These are phyloP conservation scores for Herpetomonas samuelpessoai DNA, from an alignment of 208 protist species.

Conservation along the genomic window DNA sequence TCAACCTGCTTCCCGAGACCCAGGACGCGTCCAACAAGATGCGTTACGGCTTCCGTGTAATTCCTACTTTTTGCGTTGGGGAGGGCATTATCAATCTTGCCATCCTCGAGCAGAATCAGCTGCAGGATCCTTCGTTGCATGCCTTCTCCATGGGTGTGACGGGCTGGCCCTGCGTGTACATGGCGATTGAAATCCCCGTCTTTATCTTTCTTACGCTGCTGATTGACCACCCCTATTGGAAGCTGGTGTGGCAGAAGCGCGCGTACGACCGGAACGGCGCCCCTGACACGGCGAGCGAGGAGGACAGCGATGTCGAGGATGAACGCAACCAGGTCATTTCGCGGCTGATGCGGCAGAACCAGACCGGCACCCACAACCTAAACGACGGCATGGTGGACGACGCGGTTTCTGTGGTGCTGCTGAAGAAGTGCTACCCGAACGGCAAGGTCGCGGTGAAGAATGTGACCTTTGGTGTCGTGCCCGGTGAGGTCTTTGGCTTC, in stretches of 20 bases:
- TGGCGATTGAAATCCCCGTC: slow-evolving; percentile 29
- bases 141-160: slow-evolving; percentile 23
- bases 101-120: slow-evolving; percentile 1
- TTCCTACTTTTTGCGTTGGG: slow-evolving; percentile 52
- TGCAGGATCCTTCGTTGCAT: slow-evolving; percentile 6
- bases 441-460: slow-evolving; percentile 49
- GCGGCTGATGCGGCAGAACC: neutral
- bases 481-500: slow-evolving; percentile 65
- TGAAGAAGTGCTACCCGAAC: slow-evolving; percentile 40
- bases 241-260: slow-evolving; percentile 14
- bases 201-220: slow-evolving; percentile 33
- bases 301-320: slow-evolving; percentile 26
- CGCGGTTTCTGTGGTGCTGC: slow-evolving; percentile 30
- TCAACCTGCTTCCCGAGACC: slow-evolving; percentile 23
- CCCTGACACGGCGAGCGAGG: slow-evolving; percentile 1
- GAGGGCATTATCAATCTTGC: slow-evolving; percentile 57
- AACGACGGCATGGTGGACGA: slow-evolving; percentile 9
- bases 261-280: slow-evolving; percentile 9
- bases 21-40: slow-evolving; percentile 19
- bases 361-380: neutral
- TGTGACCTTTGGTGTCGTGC: slow-evolving; percentile 44
- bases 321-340: slow-evolving; percentile 15
- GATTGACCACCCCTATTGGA: slow-evolving; percentile 34
- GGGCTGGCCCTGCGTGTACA: slow-evolving; percentile 37
- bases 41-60: slow-evolving; percentile 35